These are phyloP conservation scores for Xylaria sp. DNA, from an alignment of 2,329 filamentous ascomycete genomes.

Conservation along the genomic window DNA sequence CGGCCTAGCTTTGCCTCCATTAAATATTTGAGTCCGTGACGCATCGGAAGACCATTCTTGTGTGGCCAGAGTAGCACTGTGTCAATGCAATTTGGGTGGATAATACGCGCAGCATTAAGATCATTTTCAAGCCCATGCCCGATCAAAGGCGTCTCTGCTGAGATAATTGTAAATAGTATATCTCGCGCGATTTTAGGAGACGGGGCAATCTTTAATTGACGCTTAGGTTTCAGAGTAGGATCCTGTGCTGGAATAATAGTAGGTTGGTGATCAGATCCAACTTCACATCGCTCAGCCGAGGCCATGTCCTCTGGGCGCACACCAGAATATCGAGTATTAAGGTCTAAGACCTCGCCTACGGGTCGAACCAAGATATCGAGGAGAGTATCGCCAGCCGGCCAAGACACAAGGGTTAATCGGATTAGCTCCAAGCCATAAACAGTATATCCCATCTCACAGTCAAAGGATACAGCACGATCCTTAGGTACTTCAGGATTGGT, in stretches of 20 bases:
- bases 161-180: constrained; percentile 80
- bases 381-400: constrained; percentile 80
- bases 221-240: constrained; percentile 48
- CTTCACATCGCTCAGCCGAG: constrained; percentile 69
- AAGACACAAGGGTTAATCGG: constrained; percentile 86
- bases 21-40: constrained; percentile 81
- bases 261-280: constrained; percentile 45
- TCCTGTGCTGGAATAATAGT: constrained; percentile 43
- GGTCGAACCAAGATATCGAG: constrained; percentile 89
- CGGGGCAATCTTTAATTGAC: constrained; percentile 75
- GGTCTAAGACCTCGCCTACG: constrained; percentile 83
- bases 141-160: constrained; percentile 82
- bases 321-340: constrained; percentile 93
- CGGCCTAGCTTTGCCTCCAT: constrained; percentile 75
- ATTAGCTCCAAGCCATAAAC: constrained; percentile 88
- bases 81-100: constrained; percentile 87
- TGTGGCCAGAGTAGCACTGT: constrained; percentile 88
- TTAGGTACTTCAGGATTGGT: constrained; percentile 64
- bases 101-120: constrained; percentile 83
- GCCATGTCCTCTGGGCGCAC: constrained; percentile 82
- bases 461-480: constrained; percentile 80
- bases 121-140: constrained; percentile 97
- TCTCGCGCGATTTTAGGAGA: constrained; percentile 80
- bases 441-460: constrained; percentile 98
- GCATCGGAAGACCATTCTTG: constrained; percentile 77